These are phyloP conservation scores for Paramecium primaurelia DNA, from an alignment of 73 alveolate genomes.

Conservation along the genomic window DNA sequence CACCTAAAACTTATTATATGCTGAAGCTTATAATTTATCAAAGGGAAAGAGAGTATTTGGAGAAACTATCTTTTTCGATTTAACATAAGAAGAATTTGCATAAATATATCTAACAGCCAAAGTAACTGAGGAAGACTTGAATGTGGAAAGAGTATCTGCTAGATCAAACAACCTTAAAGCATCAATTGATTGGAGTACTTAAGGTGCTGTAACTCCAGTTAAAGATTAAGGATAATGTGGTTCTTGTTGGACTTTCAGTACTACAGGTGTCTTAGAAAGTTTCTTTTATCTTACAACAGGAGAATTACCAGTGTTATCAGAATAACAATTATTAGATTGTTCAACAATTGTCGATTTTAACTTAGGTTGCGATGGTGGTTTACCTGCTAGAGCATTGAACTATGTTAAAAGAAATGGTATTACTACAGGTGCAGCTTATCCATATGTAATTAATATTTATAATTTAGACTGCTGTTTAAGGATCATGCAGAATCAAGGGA, in stretches of 20 bases:
- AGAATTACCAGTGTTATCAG: slow-evolving; percentile 70
- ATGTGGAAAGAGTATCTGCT: not conserved
- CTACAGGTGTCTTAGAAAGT: slow-evolving; percentile 77
- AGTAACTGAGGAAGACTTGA: slow-evolving; percentile 3
- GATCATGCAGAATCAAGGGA: slow-evolving; percentile 52
- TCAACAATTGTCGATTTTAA: slow-evolving; percentile 42
- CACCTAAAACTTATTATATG: not conserved
- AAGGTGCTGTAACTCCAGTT: slow-evolving; percentile 63
- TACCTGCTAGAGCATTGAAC: slow-evolving; percentile 63
- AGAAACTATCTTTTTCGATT: slow-evolving; percentile 56
- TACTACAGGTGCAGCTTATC: slow-evolving; percentile 66
- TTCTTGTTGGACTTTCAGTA: slow-evolving; percentile 77
- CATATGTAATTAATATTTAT: slow-evolving; percentile 19
- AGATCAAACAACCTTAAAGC: not conserved
- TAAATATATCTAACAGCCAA: slow-evolving; percentile 39
- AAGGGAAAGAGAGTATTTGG: slow-evolving; percentile 38
- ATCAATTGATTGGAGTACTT: slow-evolving; percentile 49
- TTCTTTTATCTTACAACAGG: slow-evolving; percentile 62
- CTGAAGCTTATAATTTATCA: not conserved
- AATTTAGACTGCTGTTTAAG: slow-evolving; percentile 56
- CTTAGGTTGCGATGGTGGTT: slow-evolving; percentile 83
- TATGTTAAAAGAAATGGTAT: slow-evolving; percentile 67
- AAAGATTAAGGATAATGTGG: slow-evolving; percentile 79
- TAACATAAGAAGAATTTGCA: slow-evolving; percentile 53
- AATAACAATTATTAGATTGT: slow-evolving; percentile 88